These are phyloP conservation scores for Claviceps pazoutovae DNA, from an alignment of 2,329 filamentous ascomycete genomes.

Conservation along the genomic window DNA sequence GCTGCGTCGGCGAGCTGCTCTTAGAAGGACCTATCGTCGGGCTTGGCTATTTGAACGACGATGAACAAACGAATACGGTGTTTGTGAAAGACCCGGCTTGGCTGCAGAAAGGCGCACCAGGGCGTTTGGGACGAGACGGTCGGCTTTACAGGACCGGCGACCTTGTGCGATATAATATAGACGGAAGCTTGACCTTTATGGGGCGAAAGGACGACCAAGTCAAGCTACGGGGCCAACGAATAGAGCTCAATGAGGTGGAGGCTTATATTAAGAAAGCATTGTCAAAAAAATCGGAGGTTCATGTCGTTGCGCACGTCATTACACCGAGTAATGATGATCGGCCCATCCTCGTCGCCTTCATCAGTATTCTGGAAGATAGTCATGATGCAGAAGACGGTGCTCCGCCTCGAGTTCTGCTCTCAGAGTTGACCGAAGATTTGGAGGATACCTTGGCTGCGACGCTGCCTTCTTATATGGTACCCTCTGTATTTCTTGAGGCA, in stretches of 20 bases:
- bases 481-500: neutral
- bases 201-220: conserved; percentile 13
- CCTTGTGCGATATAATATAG: conserved; percentile 7
- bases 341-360: neutral
- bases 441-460: neutral
- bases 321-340: neutral
- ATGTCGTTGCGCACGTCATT: neutral
- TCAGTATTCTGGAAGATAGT: neutral
- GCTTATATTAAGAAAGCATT: neutral
- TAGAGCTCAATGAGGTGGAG: conserved; percentile 12
- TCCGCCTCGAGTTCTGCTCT: neutral
- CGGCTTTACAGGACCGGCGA: conserved; percentile 13
- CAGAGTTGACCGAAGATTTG: neutral
- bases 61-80: neutral
- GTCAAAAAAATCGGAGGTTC: neutral
- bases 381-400: neutral
- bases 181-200: conserved; percentile 12
- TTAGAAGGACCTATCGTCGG: conserved; percentile 1
- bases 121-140: neutral
- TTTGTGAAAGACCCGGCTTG: neutral
- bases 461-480: neutral
- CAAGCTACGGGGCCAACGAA: conserved; percentile 14
- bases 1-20: conserved; percentile 2
- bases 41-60: neutral
- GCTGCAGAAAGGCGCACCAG: conserved; percentile 2